phyloP scores from a whole-genome alignment of 1,284 basidiomycete species.

The Wolfiporia cocos region DNA sequence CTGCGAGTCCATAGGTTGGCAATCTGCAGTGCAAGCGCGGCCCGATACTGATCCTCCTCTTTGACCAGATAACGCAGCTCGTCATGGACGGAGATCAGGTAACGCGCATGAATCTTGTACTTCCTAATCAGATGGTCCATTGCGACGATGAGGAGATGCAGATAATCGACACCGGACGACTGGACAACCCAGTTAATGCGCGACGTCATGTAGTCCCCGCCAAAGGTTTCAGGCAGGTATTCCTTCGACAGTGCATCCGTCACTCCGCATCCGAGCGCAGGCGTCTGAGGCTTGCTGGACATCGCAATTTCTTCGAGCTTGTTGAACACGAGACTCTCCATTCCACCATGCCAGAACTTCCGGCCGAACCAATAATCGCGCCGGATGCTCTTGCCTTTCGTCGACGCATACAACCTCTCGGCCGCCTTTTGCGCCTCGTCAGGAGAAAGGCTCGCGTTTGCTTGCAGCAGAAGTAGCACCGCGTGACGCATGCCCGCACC shows the following conservation, averaged over 20 bases:
- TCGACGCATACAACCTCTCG: slow-evolving; percentile 85
- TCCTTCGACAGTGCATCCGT: slow-evolving; percentile 89
- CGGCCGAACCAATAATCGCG: slow-evolving; percentile 62
- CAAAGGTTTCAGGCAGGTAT: slow-evolving; percentile 75
- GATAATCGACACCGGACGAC: slow-evolving; percentile 96
- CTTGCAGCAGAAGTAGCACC: slow-evolving; percentile 83
- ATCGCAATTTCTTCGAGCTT: slow-evolving; percentile 95
- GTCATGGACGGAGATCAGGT: slow-evolving; percentile 97
- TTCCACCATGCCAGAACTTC: slow-evolving; percentile 96
- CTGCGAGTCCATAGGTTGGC: slow-evolving; percentile 95
- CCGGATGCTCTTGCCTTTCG: slow-evolving; percentile 88
- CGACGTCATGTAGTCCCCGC: slow-evolving; percentile 90
- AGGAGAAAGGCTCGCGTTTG: slow-evolving; percentile 74
- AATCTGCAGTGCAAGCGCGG: slow-evolving; percentile 91
- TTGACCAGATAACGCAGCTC: slow-evolving; percentile 92
- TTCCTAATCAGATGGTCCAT: slow-evolving; percentile 86
- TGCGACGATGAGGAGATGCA: slow-evolving; percentile 92
- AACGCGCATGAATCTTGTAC: slow-evolving; percentile 87
- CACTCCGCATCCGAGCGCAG: slow-evolving; percentile 91
- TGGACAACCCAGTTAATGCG: slow-evolving; percentile 99
- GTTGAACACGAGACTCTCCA: slow-evolving; percentile 98
- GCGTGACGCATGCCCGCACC: slow-evolving; percentile 97
- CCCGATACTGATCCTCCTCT: slow-evolving; percentile 85
- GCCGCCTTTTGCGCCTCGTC: slow-evolving; percentile 81
- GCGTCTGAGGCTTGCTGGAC: slow-evolving; percentile 84